Evolutionary conservation across 352 stramenopile species (phyloP).

Genomic region (Globisporangium sylvaticum): DNA sequence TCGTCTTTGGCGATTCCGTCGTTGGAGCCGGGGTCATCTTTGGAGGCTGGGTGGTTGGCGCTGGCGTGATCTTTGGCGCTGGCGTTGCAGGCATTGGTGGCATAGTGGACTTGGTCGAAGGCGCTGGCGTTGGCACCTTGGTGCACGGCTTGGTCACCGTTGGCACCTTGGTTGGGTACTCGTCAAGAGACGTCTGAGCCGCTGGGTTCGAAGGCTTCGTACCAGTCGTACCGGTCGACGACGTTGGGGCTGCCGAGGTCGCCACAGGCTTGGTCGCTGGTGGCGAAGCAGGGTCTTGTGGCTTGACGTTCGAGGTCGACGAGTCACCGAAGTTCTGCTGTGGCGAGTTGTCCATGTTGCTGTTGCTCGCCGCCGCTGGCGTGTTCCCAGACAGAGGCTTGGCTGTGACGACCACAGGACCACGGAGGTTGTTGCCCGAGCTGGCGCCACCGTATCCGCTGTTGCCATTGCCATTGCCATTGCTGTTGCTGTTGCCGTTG

Average conservation of each 20-base stretch:
- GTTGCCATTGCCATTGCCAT: slow-evolving; percentile 1
- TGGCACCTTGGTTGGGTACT: slow-evolving; percentile 17
- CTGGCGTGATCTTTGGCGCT: slow-evolving; percentile 6
- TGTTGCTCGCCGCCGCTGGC: background rate
- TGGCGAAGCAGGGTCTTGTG: background rate
- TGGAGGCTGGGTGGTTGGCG: slow-evolving; percentile 5
- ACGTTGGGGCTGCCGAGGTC: background rate
- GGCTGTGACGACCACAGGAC: background rate
- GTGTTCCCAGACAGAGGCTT: background rate
- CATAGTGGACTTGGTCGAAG: slow-evolving; percentile 2
- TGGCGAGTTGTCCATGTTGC: slow-evolving; percentile 15
- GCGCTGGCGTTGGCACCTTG: slow-evolving; percentile 8
- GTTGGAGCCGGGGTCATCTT: slow-evolving; percentile 11
- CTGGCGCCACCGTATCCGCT: background rate
- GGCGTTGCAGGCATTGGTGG: background rate
- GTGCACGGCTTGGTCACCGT: slow-evolving; percentile 15
- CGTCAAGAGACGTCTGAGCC: slow-evolving; percentile 6
- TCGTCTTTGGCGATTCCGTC: background rate
- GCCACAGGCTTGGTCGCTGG: slow-evolving; percentile 2
- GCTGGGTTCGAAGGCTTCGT: slow-evolving; percentile 12
- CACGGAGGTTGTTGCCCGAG: slow-evolving; percentile 16
- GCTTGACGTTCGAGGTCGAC: slow-evolving; percentile 13
- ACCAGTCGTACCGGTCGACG: background rate
- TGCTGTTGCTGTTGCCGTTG: background rate
- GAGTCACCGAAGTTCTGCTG: slow-evolving; percentile 14